Evolutionary conservation across 179 eudicot species (phyloP).

Genomic region (Drosera spatulata): DNA sequence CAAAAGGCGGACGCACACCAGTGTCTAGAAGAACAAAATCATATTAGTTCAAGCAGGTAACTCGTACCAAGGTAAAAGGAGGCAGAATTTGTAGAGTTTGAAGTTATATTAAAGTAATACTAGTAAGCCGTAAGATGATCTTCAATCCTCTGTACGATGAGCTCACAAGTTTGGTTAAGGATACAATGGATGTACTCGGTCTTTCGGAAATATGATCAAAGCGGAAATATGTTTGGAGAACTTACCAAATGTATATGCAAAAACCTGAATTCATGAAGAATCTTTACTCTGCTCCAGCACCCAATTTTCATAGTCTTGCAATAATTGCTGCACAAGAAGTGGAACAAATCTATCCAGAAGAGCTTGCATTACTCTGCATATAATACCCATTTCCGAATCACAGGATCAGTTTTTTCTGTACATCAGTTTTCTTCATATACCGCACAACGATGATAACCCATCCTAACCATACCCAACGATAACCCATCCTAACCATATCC

Average conservation of each 20-base stretch:
- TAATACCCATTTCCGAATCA: neutral
- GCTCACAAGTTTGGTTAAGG: neutral
- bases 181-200: neutral
- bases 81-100: too few relatives aligned
- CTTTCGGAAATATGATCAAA: neutral
- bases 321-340: slow-evolving; percentile 49
- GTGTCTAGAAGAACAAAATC: too few relatives aligned
- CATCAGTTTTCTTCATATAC: neutral
- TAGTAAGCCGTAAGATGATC: too few relatives aligned
- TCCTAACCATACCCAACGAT: too few relatives aligned
- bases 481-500: too few relatives aligned
- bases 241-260: neutral
- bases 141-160: too few relatives aligned
- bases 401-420: neutral
- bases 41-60: too few relatives aligned
- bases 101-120: too few relatives aligned
- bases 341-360: slow-evolving; percentile 78
- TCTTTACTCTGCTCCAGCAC: slow-evolving; percentile 21
- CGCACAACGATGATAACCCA: too few relatives aligned
- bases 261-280: slow-evolving; percentile 16
- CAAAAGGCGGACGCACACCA: too few relatives aligned
- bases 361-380: slow-evolving; percentile 78
- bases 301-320: slow-evolving; percentile 63
- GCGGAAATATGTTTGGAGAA: neutral
- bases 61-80: too few relatives aligned